Base-by-base conservation (phyloP, 495 filamentous ascomycete genomes). In the Tuber calosporum region DNA sequence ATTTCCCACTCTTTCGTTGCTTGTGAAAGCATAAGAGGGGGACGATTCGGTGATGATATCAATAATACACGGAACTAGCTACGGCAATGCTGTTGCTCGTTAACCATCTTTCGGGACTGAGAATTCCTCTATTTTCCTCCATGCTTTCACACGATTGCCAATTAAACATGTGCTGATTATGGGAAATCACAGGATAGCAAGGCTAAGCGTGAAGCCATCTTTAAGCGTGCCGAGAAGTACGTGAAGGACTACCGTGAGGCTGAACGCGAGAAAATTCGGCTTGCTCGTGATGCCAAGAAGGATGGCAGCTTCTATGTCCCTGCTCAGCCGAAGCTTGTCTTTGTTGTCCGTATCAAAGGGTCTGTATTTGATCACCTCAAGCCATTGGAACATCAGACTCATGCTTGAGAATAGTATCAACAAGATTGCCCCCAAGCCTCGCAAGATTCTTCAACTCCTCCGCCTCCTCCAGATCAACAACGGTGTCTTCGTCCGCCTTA, bases 21-120 rank as follows among this genome's bases (percentile, higher is more conserved):
- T 76, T 69, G 74, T 67, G 76, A 79, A 82, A 80, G 82, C 41
- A 77, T 79, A 84, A 84, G 86, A 84, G 84, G 83, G 73, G 69
- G 41, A 39, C 40, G 4, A 74, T 72, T 80, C 58, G 77, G 83
- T 92, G 90, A 93, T 93, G 89, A 97, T 85, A 94, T 88, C 87
- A 87, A 87, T 88, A 86, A 82, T 84, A 74, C 69, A 73, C 86
- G 89, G 91, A 90, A 94, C 94, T 99, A 99, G 96, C 90, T 79
- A 82, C 86, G 91, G 93, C 95, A 82, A 97, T 99, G 95, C 85
- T 96, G 93, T 97, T 34, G 53, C 92, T 85, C 90, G 86, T 89
- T 87, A 90, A 96, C 93, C 93, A 98, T 98, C 95, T 99, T 99
- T 99, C 95, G 95, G 95, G 94, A 89, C 94, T 99, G 95, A 99